Evolutionary conservation across 225 moss, liverwort and hornwort genomes (phyloP).

Genomic region (Rhytidiadelphus loreus): DNA sequence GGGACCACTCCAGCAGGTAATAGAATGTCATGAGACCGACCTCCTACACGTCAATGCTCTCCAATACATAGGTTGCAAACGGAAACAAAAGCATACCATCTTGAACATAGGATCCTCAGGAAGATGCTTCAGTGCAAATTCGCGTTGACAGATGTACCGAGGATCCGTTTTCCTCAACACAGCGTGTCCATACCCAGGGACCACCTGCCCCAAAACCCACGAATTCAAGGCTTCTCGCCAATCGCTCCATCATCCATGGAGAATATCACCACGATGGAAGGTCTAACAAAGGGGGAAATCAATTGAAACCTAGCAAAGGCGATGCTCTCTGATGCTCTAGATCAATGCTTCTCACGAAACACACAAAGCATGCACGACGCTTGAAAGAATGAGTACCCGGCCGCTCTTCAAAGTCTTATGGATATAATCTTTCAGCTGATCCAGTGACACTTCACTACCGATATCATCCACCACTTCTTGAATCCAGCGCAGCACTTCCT

Average conservation of each 20-base stretch:
- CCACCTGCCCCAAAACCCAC: constrained; percentile 19
- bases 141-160: constrained; percentile 26
- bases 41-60: not conserved
- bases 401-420: constrained; percentile 79
- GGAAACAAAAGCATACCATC: constrained; percentile 3
- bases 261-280: not conserved
- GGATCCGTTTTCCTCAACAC: constrained; percentile 84
- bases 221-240: not conserved
- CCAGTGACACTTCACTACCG: constrained; percentile 58
- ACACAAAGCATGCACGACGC: not conserved
- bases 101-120: constrained; percentile 36
- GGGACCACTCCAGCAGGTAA: not conserved
- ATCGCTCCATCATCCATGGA: not conserved
- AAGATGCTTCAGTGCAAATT: constrained; percentile 43
- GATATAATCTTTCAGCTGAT: constrained; percentile 64
- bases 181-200: constrained; percentile 74
- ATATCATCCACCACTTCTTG: constrained; percentile 70
- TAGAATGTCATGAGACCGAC: not conserved
- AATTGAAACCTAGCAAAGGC: not conserved
- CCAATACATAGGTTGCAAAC: not conserved
- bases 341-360: not conserved
- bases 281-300: not conserved
- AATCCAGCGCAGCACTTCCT: constrained; percentile 74
- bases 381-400: not conserved
- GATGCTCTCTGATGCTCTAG: not conserved